Evolutionary conservation across 495 filamentous ascomycete genomes (phyloP).

Genomic region (Podospora pseudopauciseta): DNA sequence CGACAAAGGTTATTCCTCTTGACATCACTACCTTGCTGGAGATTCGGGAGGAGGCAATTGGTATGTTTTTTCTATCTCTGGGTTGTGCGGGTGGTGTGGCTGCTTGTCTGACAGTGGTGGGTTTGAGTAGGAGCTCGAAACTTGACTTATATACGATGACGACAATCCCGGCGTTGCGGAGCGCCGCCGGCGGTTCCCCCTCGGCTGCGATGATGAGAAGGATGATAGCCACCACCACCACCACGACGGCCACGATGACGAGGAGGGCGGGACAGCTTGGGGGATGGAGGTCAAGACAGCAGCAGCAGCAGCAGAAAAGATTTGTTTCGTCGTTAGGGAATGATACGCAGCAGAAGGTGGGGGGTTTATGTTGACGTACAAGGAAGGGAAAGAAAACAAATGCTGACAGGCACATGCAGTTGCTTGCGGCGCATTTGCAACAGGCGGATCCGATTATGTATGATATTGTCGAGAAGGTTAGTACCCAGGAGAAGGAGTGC

Average conservation of each 20-base stretch:
- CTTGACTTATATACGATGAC: constrained; percentile 21
- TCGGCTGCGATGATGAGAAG: background rate
- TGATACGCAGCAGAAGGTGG: constrained; percentile 64
- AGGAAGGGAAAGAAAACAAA: background rate
- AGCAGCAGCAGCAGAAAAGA: constrained; percentile 14
- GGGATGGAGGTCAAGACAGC: constrained; percentile 8
- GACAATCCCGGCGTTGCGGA: constrained; percentile 22
- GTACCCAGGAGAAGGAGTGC: constrained; percentile 12
- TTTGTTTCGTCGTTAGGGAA: constrained; percentile 48
- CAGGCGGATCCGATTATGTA: constrained; percentile 83
- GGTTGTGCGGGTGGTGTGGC: no score
- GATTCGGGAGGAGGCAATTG: no score
- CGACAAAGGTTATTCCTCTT: no score
- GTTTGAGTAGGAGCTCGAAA: background rate
- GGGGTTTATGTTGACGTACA: background rate
- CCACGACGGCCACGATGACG: background rate
- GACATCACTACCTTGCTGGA: no score
- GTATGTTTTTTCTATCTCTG: no score
- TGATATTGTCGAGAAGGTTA: constrained; percentile 84
- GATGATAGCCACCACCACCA: background rate
- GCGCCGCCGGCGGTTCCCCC: constrained; percentile 4
- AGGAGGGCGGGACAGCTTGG: background rate
- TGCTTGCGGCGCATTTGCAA: constrained; percentile 73
- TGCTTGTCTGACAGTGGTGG: background rate
- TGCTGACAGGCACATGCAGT: constrained; percentile 46